Evolutionary conservation across 345 rosid genomes (phyloP).

Genomic region (Camelina neglecta): DNA sequence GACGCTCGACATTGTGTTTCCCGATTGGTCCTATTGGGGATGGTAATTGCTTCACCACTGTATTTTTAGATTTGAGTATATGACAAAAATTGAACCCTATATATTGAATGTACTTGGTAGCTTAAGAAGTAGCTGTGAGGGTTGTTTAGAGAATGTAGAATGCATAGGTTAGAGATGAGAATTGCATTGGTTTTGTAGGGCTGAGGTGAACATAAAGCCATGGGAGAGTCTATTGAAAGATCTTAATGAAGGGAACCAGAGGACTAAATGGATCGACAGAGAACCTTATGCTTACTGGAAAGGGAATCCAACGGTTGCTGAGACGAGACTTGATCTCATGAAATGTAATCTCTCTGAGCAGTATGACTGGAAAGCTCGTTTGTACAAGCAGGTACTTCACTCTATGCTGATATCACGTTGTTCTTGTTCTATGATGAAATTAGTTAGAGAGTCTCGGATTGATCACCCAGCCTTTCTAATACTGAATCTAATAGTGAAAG

Average conservation of each 20-base stretch:
- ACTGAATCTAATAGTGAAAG: too few relatives aligned
- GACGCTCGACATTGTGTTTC: conserved; percentile 69
- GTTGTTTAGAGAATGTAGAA: not conserved
- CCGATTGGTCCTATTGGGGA: conserved; percentile 98
- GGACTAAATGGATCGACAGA: conserved; percentile 62
- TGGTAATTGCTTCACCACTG: conserved; percentile 51
- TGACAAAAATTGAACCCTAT: conserved; percentile 1
- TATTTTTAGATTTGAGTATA: not conserved
- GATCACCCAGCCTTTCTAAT: too few relatives aligned
- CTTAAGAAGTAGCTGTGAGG: not conserved
- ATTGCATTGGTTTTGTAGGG: conserved; percentile 50
- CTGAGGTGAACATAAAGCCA: conserved; percentile 77
- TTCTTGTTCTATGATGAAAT: not conserved
- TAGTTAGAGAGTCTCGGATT: too few relatives aligned
- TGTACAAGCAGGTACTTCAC: conserved; percentile 62
- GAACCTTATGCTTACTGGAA: conserved; percentile 90
- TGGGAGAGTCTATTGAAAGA: conserved; percentile 63
- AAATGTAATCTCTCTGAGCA: conserved; percentile 69
- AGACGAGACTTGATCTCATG: conserved; percentile 67
- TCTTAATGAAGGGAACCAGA: conserved; percentile 58
- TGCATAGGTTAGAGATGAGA: conserved; percentile 13
- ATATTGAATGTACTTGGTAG: not conserved
- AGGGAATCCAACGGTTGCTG: conserved; percentile 76
- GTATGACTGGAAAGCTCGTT: conserved; percentile 91
- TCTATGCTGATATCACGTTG: not conserved